Base-by-base conservation (phyloP, 2,329 filamentous ascomycete genomes). In the Paradendryphiella salina region DNA sequence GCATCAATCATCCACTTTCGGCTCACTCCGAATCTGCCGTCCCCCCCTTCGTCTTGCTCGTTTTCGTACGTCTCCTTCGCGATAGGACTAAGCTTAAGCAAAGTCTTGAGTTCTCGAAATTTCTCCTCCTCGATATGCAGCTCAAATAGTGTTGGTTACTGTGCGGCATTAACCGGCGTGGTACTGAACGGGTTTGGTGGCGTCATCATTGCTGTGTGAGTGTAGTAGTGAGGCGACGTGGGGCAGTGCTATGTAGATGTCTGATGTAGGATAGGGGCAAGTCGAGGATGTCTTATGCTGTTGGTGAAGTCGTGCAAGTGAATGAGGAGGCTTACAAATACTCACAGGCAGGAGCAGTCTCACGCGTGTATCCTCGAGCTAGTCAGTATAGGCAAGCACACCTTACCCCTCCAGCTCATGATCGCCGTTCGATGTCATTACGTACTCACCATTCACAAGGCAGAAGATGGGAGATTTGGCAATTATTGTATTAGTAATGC, bases 1-100 rank as follows among this genome's bases (percentile, higher is more conserved):
- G 68, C 43, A 17, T 66, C 46, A 5, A 57, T 11, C 11, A 72
- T 53, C 70, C 70, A 73, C 17, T 63, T 53, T 15, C 62, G 51
- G 13, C 63, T 67, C 3, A 71, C 69, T 3, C 69, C 65, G 45
- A 71, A 60, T 64, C 66, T 59, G 2, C 62, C 56, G 33, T 64
- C 46, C 3, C 67, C 61, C 1, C 61, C 69, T 32, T 63, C 61
- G 23, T 66, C 31, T 48, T 55, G 53, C 39, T 46, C 46, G 41
- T 66, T 71, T 52, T 69, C 66, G 42, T 62, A 72, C 26, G 53
- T 61, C n/a, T 67, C 55, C 33, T 66, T 70, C 6, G 66, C 67
- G 5, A 73, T 46, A 1, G 69, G 69, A 31, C 60, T 64, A 7
- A 72, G 35, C 8, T 50, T 54, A 3, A 72, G 31, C 15, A 73